These are phyloP conservation scores for Phytophthora cryptogea DNA, from an alignment of 352 stramenopile species.

Conservation along the genomic window DNA sequence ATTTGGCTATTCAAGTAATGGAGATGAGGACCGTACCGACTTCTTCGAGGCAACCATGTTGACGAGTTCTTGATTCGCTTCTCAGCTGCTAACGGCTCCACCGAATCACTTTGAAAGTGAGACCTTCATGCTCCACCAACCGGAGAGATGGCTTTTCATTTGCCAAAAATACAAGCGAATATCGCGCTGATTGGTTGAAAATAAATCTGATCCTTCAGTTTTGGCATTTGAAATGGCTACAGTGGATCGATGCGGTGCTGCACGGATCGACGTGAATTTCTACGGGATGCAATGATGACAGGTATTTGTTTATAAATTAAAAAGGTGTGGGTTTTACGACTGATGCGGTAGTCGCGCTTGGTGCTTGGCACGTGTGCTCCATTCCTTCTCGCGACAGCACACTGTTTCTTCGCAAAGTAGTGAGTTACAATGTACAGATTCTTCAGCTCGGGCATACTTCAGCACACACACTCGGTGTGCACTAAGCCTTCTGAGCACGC, in stretches of 20 bases:
- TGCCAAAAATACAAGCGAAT: not conserved
- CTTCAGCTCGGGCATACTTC: not conserved
- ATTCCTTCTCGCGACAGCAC: no score
- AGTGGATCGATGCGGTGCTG: not conserved
- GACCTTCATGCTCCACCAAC: not conserved
- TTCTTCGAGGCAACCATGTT: conserved; percentile 5
- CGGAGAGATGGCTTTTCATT: not conserved
- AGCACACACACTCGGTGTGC: not conserved
- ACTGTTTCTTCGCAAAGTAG: not conserved
- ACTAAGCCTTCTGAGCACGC: not conserved
- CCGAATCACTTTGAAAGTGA: conserved; percentile 3
- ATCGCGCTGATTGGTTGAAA: not conserved
- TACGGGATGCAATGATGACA: not conserved
- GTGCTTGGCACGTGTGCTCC: not conserved
- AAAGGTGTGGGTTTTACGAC: not conserved
- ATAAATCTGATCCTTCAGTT: not conserved
- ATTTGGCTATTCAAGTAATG: not conserved
- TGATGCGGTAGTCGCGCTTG: not conserved
- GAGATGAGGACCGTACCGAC: not conserved
- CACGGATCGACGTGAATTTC: no score
- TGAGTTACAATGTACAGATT: not conserved
- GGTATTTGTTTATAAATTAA: conserved; percentile 21
- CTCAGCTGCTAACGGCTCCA: not conserved
- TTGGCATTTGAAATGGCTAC: conserved; percentile 3
- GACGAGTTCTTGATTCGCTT: conserved; percentile 8